A percentile compares a stretch with the other conserved stretches of the same genome.
phyloP scores from a whole-genome alignment of 2,329 filamentous ascomycete species.

The Fusarium mundagurra region DNA sequence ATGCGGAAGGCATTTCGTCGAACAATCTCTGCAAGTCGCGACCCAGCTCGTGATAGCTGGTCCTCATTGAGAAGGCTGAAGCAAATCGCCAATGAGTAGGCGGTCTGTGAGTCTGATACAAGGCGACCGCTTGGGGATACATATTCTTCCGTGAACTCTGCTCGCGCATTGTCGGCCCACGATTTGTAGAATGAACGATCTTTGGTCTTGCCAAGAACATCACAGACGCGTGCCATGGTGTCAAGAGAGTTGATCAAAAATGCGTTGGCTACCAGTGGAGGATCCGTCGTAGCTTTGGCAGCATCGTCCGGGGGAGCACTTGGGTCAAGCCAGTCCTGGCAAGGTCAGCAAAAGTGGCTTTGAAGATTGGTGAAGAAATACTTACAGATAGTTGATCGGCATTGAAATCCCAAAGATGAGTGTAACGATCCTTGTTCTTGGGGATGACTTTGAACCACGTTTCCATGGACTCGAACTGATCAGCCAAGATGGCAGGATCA shows the following conservation, averaged over 20 bases:
- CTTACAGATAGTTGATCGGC: constrained; percentile 35
- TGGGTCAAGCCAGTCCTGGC: constrained; percentile 62
- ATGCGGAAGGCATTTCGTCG: constrained; percentile 31
- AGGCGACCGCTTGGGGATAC: constrained; percentile 38
- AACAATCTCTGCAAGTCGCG: constrained; percentile 29
- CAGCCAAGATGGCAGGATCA: constrained; percentile 49
- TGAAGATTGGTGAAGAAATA: accelerated
- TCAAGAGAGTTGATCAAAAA: constrained; percentile 57
- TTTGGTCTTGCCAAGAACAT: constrained; percentile 43
- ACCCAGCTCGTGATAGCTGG: constrained; percentile 15
- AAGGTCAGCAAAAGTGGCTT: neutral
- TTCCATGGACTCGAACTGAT: constrained; percentile 53
- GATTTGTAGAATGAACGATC: constrained; percentile 2
- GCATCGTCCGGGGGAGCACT: constrained; percentile 54
- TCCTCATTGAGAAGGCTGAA: constrained; percentile 25
- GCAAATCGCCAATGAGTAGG: constrained; percentile 36
- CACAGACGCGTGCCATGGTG: constrained; percentile 49
- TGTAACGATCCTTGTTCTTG: constrained; percentile 47
- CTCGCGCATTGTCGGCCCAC: constrained; percentile 24
- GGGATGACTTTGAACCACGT: constrained; percentile 50
- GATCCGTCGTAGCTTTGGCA: constrained; percentile 51
- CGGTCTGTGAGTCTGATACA: constrained; percentile 38
- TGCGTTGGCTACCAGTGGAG: constrained; percentile 56
- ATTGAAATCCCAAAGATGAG: constrained; percentile 51
- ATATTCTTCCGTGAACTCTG: constrained; percentile 30